Percentiles rank a stretch among this genome's conserved stretches.
Conservation (phyloP, 1,139 yeast species). For the Candida frijolesensis region DNA sequence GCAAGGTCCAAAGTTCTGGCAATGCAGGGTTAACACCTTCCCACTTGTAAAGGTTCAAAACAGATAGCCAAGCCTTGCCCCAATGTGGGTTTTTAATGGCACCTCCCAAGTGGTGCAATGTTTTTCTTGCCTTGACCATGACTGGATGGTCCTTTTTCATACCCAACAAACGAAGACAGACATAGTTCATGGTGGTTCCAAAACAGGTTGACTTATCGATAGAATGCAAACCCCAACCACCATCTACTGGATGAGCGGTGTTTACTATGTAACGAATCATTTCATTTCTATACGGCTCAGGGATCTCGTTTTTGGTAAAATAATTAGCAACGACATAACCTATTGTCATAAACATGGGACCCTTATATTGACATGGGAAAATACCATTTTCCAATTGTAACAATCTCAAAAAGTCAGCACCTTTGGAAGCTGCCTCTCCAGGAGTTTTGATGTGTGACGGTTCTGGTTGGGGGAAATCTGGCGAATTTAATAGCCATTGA, state of each 20-base stretch:
- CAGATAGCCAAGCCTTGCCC: constrained; percentile 93
- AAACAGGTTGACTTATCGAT: constrained; percentile 92
- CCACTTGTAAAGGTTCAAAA: constrained; percentile 85
- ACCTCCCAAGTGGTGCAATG: constrained; percentile 78
- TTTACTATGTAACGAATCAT: constrained; percentile 83
- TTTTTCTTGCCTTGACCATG: constrained; percentile 72
- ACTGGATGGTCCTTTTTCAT: constrained; percentile 74
- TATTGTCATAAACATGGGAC: constrained; percentile 96
- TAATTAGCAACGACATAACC: constrained; percentile 82
- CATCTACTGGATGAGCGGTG: constrained; percentile 94
- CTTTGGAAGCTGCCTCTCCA: constrained; percentile 67
- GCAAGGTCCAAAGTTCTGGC: constrained; percentile 90
- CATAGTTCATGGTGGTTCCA: constrained; percentile 90
- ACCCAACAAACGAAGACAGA: constrained; percentile 76
- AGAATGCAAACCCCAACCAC: constrained; percentile 99
- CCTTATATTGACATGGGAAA: constrained; percentile 91
- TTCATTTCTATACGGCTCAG: constrained; percentile 67
- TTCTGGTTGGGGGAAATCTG: constrained; percentile 47
- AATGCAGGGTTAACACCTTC: constrained; percentile 99
- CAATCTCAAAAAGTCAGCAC: constrained; percentile 67
- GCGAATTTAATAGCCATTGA: constrained; percentile 54
- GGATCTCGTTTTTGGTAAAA: constrained; percentile 67
- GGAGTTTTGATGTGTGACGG: constrained; percentile 44
- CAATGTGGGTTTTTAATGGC: constrained; percentile 92
- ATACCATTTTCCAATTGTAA: constrained; percentile 77